Evolutionary conservation across 768 basidiomycete genomes (phyloP).

Genomic region (Lactarius indigo): DNA sequence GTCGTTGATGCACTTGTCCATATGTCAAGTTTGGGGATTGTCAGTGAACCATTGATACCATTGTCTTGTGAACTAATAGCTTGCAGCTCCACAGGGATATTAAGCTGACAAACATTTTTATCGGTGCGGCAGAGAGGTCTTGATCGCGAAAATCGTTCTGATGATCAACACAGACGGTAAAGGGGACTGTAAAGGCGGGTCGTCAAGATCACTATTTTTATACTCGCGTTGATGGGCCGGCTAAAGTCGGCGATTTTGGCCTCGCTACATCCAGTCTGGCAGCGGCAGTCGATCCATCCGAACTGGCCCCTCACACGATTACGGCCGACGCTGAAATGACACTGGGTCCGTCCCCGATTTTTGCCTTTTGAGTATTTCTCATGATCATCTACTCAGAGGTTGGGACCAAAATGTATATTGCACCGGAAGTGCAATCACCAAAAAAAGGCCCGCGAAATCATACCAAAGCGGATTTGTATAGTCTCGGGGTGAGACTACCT

Average conservation of each 20-base stretch:
- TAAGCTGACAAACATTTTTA: conserved; percentile 92
- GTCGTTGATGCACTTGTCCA: conserved; percentile 87
- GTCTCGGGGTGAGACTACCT: conserved; percentile 68
- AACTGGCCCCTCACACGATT: conserved; percentile 47
- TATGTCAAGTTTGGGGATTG: conserved; percentile 85
- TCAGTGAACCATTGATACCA: conserved; percentile 35
- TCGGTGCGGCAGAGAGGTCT: conserved; percentile 51
- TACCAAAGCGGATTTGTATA: conserved; percentile 91
- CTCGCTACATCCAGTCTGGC: conserved; percentile 80
- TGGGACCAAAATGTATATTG: conserved; percentile 88
- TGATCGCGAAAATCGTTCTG: not conserved
- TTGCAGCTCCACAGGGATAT: conserved; percentile 76
- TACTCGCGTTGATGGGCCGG: conserved; percentile 9
- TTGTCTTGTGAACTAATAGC: conserved; percentile 12
- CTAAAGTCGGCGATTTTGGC: conserved; percentile 86
- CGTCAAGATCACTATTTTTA: not conserved
- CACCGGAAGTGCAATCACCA: conserved; percentile 80
- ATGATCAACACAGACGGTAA: conserved; percentile 55
- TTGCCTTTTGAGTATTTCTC: not conserved
- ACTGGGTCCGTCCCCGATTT: conserved; percentile 43
- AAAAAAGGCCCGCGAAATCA: conserved; percentile 64
- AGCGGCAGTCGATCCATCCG: conserved; percentile 72
- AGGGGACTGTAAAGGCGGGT: conserved; percentile 74
- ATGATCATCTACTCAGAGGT: conserved; percentile 55
- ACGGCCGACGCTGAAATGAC: conserved; percentile 68